A percentile compares a stretch with the other conserved stretches of the same genome.
These are phyloP conservation scores for Xylariales sp. DNA, from an alignment of 2,329 filamentous ascomycete genomes.

Conservation along the genomic window DNA sequence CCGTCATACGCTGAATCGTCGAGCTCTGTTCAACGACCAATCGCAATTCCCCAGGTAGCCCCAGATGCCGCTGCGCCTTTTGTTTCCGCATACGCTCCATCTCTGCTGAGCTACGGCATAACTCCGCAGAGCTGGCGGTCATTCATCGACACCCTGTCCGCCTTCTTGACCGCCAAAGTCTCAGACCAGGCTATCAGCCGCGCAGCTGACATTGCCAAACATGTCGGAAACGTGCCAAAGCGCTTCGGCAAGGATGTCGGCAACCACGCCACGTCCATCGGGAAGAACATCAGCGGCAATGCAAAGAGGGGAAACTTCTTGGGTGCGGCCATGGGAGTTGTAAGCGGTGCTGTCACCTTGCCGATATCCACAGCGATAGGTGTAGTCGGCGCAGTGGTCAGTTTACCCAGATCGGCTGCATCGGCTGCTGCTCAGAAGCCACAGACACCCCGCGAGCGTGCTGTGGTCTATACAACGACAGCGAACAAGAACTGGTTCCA, in stretches of 20 bases:
- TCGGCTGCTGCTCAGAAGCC: conserved; percentile 32
- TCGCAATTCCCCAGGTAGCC: conserved; percentile 36
- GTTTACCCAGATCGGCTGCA: conserved; percentile 30
- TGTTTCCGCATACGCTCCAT: conserved; percentile 32
- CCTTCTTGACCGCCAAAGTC: conserved; percentile 40
- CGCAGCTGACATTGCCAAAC: conserved; percentile 34
- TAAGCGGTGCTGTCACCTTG: conserved; percentile 34
- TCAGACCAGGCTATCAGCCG: conserved; percentile 38
- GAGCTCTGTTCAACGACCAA: conserved; percentile 19
- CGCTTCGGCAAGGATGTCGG: conserved; percentile 31
- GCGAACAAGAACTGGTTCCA: conserved; percentile 40
- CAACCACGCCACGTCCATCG: conserved; percentile 31
- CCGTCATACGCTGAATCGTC: conserved; percentile 24
- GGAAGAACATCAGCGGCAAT: conserved; percentile 29
- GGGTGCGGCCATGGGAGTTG: conserved; percentile 30
- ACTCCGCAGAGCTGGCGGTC: conserved; percentile 18
- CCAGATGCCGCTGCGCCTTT: conserved; percentile 33
- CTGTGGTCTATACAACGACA: conserved; percentile 34
- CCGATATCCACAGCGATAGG: conserved; percentile 34
- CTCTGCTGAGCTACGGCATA: conserved; percentile 32
- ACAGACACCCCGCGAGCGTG: conserved; percentile 36
- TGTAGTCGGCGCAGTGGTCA: conserved; percentile 27
- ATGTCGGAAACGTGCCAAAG: conserved; percentile 31
- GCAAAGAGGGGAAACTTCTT: conserved; percentile 36
- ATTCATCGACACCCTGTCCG: conserved; percentile 35